Evolutionary conservation across 2,329 filamentous ascomycete species (phyloP), one percentile per base, ranked within the genome.

Genomic region (Penicillium crustosum): DNA sequence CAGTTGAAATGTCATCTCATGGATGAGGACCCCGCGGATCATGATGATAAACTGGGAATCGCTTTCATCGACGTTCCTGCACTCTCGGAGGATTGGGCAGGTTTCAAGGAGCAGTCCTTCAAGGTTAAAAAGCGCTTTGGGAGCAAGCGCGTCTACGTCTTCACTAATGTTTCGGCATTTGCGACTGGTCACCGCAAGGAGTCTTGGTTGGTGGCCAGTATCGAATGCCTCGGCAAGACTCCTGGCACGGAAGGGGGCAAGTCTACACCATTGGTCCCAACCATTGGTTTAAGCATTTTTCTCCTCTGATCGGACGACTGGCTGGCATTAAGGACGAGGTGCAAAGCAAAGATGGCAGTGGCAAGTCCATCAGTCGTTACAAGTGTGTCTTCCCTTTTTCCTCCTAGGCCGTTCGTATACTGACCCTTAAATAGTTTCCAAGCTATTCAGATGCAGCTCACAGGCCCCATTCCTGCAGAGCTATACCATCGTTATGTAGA

Each of bases 401-500:
- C 42, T 23, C n/a, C 12, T 33, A 5, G 53, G 35, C 44, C 51
- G 39, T 25, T 17, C 35, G 45, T n/a, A 41, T 33, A 36, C 60
- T 54, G 47, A 59, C 53, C 23, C 31, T 19, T 19, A 7, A 44
- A 66, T 68, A 93, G 90, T 74, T 97, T 97, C 76, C 93, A 96
- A 81, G 90, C 93, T 39, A 93, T 91, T 72, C 89, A 97, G 73
- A 87, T 97, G 68, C 93, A 97, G 72, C 82, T 97, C 8, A 81
- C 84, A 45, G 93, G 93, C 0, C 93, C 93, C 0, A 88, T 94
- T 0, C 93, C 93, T 0, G 79, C 85, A 2, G 81, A 86, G 61
- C 80, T 97, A 35, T 96, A 96, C 73, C 93, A 97, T 73, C 89
- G 92, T 64, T 97, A 89, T 70, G 93, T 97, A 57, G 93, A 96